Evolutionary conservation across 1,284 basidiomycete species (phyloP).

Genomic region (Boletus smithii): DNA sequence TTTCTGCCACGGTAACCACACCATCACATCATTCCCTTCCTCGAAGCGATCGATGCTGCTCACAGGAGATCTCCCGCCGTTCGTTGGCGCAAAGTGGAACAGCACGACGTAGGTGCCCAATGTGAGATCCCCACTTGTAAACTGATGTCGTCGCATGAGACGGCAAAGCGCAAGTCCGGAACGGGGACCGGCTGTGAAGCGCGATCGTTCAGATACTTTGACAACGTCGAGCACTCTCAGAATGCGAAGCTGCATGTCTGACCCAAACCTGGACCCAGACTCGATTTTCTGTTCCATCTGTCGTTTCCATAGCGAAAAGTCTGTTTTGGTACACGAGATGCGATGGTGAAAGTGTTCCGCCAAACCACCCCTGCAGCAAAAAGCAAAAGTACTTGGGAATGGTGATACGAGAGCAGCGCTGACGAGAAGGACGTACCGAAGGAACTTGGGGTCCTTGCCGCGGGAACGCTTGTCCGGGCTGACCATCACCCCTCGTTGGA

Average conservation of each 20-base stretch:
- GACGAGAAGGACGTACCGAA: constrained; percentile 25
- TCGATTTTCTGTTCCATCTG: constrained; percentile 38
- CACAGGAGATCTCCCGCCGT: constrained; percentile 12
- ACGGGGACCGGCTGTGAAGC: constrained; percentile 10
- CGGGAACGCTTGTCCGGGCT: constrained; percentile 34
- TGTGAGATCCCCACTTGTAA: constrained; percentile 20
- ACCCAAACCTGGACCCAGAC: constrained; percentile 17
- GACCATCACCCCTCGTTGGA: constrained; percentile 34
- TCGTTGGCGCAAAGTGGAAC: constrained; percentile 24
- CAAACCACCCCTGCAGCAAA: constrained; percentile 41
- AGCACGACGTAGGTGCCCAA: constrained; percentile 31
- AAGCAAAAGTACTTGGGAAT: too few species aligned
- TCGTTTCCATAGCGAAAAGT: constrained; percentile 48
- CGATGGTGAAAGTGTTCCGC: constrained; percentile 44
- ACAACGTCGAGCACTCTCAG: constrained; percentile 33
- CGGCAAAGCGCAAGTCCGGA: constrained; percentile 31
- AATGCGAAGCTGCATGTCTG: constrained; percentile 38
- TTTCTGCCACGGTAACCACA: constrained; percentile 35
- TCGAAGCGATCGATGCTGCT: constrained; percentile 21
- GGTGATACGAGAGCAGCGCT: neutral
- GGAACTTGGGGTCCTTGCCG: constrained; percentile 28
- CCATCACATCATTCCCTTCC: constrained; percentile 26
- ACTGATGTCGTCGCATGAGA: constrained; percentile 22
- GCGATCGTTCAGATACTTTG: constrained; percentile 16
- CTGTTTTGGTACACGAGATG: constrained; percentile 41